A percentile compares a stretch with the other conserved stretches of the same genome.
Conservation (phyloP, 495 filamentous ascomycete species). For the Apiosordaria backusii region DNA sequence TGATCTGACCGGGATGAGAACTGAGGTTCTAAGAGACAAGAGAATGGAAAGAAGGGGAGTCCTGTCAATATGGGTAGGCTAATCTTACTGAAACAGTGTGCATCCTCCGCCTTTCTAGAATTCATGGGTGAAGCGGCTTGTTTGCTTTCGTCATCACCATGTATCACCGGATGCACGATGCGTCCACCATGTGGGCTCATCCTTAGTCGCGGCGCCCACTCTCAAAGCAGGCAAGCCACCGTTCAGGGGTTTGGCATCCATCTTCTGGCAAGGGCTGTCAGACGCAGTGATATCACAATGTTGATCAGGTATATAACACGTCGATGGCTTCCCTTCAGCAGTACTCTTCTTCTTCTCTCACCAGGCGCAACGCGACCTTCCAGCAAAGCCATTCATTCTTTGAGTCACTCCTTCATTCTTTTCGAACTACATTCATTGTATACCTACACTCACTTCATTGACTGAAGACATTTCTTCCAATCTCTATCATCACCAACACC, state of each 20-base stretch:
- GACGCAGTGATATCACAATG: background rate
- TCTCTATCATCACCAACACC: constrained; percentile 4
- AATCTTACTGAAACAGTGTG: constrained; percentile 26
- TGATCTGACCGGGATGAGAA: background rate
- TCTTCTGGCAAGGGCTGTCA: background rate
- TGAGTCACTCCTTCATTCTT: constrained; percentile 19
- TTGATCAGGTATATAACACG: constrained; percentile 14
- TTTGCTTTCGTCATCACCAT: constrained; percentile 8
- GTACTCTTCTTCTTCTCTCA: constrained; percentile 11
- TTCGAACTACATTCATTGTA: constrained; percentile 14
- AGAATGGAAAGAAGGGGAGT: background rate
- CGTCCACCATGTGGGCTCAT: constrained; percentile 7
- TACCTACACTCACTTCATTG: constrained; percentile 29
- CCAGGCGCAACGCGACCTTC: constrained; percentile 23
- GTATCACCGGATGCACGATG: background rate
- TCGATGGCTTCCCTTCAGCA: background rate
- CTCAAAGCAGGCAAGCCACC: background rate
- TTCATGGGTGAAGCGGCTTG: background rate
- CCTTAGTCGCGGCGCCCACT: background rate
- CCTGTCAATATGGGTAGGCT: constrained; percentile 11
- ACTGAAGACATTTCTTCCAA: constrained; percentile 29
- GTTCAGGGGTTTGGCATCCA: constrained; percentile 2
- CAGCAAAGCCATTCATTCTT: constrained; percentile 21
- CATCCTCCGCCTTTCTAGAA: background rate
- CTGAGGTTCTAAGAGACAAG: background rate